Evolutionary conservation across 2,329 filamentous ascomycete genomes (phyloP).

Genomic region (Cordyceps cicadae): DNA sequence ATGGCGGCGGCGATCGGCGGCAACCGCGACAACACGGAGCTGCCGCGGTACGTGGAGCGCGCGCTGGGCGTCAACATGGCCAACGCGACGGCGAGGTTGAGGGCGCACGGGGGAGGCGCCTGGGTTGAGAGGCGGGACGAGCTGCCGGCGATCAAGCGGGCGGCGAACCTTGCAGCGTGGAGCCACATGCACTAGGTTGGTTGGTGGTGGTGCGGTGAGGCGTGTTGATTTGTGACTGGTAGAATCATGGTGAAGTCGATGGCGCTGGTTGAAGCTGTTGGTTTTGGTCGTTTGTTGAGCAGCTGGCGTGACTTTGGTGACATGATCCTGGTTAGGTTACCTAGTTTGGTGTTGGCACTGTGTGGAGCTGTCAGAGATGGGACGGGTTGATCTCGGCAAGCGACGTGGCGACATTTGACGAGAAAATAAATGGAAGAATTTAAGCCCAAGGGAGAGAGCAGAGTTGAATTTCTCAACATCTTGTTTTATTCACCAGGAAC

Average conservation of each 20-base stretch:
- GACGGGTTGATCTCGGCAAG: no score
- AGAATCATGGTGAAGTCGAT: background rate
- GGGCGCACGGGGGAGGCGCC: slow-evolving; percentile 14
- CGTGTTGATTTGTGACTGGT: background rate
- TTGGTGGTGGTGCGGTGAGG: background rate
- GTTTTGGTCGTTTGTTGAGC: background rate
- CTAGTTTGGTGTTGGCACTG: no score
- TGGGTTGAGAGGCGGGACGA: slow-evolving; percentile 17
- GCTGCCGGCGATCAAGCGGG: slow-evolving; percentile 12
- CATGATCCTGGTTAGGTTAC: background rate
- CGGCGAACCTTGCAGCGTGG: background rate
- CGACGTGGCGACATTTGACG: no score
- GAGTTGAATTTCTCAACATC: no score
- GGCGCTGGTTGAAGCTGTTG: background rate
- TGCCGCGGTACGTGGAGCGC: slow-evolving; percentile 19
- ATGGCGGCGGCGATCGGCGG: slow-evolving; percentile 14
- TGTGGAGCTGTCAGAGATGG: background rate
- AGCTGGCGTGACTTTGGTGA: background rate
- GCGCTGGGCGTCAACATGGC: slow-evolving; percentile 18
- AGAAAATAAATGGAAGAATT: no score
- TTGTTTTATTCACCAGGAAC: no score
- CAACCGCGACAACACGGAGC: slow-evolving; percentile 21
- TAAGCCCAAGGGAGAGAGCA: no score
- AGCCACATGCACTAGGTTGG: background rate
- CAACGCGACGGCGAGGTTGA: slow-evolving; percentile 17